phyloP scores from a whole-genome alignment of 2,329 filamentous ascomycete species.

The Diplodia corticola region DNA sequence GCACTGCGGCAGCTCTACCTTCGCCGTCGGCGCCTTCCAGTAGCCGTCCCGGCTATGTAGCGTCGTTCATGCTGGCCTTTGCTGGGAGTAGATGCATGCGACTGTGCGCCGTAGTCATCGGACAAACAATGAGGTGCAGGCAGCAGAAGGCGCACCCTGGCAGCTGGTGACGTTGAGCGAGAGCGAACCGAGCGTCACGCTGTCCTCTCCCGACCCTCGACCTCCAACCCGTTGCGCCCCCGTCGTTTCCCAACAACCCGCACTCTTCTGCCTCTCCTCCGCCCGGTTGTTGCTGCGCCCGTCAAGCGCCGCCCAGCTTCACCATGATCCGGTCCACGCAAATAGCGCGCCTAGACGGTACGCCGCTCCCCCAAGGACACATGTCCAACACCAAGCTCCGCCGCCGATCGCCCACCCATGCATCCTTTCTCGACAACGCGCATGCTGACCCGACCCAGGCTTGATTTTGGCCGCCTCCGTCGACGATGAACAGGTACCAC shows the following conservation, averaged over 20 bases:
- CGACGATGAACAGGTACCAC: slow-evolving; percentile 74
- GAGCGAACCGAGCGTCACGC: slow-evolving; percentile 17
- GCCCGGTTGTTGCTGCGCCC: slow-evolving; percentile 14
- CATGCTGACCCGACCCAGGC: slow-evolving; percentile 56
- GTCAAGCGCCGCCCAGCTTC: not conserved
- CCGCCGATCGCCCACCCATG: slow-evolving; percentile 16
- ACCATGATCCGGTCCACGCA: slow-evolving; percentile 87
- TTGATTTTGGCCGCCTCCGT: slow-evolving; percentile 93
- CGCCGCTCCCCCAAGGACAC: slow-evolving; percentile 26
- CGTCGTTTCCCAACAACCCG: not conserved
- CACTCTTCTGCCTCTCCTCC: not conserved
- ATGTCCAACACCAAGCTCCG: slow-evolving; percentile 22
- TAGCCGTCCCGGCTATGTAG: not conserved
- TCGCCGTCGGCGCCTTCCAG: not conserved
- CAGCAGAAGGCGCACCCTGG: not conserved
- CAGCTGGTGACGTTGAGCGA: slow-evolving; percentile 1
- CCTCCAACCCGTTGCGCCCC: not conserved
- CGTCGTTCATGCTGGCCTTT: not conserved
- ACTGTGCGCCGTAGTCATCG: not conserved
- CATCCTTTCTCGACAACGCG: not conserved
- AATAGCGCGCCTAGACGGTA: slow-evolving; percentile 91
- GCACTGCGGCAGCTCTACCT: not conserved
- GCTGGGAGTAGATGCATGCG: not conserved
- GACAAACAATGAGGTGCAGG: not conserved
- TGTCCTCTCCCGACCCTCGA: not conserved